Evolutionary conservation across 768 basidiomycete genomes (phyloP).

Genomic region (Chiua virens): DNA sequence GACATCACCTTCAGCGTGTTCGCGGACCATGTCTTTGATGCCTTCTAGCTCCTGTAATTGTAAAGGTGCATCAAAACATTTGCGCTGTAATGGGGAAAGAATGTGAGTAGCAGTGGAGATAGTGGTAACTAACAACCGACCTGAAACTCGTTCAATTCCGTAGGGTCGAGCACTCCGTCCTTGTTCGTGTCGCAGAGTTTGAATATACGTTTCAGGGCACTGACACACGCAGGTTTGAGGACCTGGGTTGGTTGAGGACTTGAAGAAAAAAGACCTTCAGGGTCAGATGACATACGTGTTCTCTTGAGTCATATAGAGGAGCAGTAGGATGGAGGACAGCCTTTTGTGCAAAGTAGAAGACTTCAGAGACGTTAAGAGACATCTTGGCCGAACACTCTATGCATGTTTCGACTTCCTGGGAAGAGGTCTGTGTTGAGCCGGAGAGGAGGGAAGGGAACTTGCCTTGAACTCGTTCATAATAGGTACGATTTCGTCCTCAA

Average conservation of each 20-base stretch:
- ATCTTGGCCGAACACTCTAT: slow-evolving; percentile 95
- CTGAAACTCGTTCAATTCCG: slow-evolving; percentile 97
- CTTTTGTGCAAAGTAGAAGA: slow-evolving; percentile 98
- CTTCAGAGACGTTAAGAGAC: slow-evolving; percentile 91
- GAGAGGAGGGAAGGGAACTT: slow-evolving; percentile 15
- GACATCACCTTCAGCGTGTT: slow-evolving; percentile 74
- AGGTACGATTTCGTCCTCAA: slow-evolving; percentile 93
- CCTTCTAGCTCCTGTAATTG: slow-evolving; percentile 94
- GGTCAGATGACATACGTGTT: slow-evolving; percentile 65
- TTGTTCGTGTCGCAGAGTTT: slow-evolving; percentile 95
- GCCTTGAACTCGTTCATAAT: slow-evolving; percentile 99
- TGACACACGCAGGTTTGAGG: slow-evolving; percentile 88
- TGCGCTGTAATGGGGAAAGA: slow-evolving; percentile 52
- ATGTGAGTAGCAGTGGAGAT: neutral
- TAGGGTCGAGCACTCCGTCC: slow-evolving; percentile 85
- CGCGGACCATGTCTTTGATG: slow-evolving; percentile 89
- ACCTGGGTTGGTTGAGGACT: slow-evolving; percentile 48
- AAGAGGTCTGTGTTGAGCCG: slow-evolving; percentile 5
- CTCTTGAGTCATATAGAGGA: slow-evolving; percentile 93
- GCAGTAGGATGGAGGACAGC: slow-evolving; percentile 97
- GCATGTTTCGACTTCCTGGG: slow-evolving; percentile 96
- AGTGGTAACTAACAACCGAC: slow-evolving; percentile 46
- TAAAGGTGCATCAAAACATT: slow-evolving; percentile 93
- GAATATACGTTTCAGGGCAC: slow-evolving; percentile 91
- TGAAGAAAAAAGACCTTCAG: slow-evolving; percentile 2